Evolutionary conservation across 306 rosid species (phyloP), one percentile per base, ranked within the genome.

Genomic region (Crotalaria pallida): DNA sequence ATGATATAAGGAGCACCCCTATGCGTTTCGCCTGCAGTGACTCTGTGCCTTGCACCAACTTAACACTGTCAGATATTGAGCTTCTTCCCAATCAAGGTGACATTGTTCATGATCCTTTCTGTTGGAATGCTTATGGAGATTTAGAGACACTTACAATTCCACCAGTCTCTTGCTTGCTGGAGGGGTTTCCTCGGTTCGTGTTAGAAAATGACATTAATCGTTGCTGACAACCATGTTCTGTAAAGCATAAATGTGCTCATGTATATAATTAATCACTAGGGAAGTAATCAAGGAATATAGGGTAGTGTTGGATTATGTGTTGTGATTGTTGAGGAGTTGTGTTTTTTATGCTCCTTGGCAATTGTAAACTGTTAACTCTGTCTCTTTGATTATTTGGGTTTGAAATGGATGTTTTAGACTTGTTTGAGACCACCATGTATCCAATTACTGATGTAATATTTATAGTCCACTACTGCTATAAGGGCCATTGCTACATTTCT

Each of bases 101-200:
- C 21, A 31, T 77, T 0, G 82, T 90, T 8, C 36, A 27, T 31
- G 96, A 87, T 65, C 92, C 98, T 6, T 88, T 84, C 80, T 94
- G 98, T 62, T 90, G 97, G 94, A 94, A 90, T 83, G 98, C 98
- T 47, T 94, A 94, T 47, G 94, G 97, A 18, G 72, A 85, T 58
- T 58, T 80, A 61, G 81, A 76, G 58, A 88, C 96, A 44, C 73
- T 84, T 23, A 90, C 90, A 16, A 90, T 93, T 59, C 98, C 98
- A 38, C 98, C 97, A 1, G 81, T 93, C 6, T 80, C 80, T 47
- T 93, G 98, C 87, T 81, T 93, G 85, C 74, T 85, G 47, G 86
- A 85, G 64, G 96, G 94, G 8, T 57, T 33, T 75, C 90, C 97
- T 36, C 82, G 50, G 36, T 81, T 86, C 22, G 8, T 71, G 64